Evolutionary conservation across 768 basidiomycete species (phyloP).

Genomic region (Mycena indigotica): DNA sequence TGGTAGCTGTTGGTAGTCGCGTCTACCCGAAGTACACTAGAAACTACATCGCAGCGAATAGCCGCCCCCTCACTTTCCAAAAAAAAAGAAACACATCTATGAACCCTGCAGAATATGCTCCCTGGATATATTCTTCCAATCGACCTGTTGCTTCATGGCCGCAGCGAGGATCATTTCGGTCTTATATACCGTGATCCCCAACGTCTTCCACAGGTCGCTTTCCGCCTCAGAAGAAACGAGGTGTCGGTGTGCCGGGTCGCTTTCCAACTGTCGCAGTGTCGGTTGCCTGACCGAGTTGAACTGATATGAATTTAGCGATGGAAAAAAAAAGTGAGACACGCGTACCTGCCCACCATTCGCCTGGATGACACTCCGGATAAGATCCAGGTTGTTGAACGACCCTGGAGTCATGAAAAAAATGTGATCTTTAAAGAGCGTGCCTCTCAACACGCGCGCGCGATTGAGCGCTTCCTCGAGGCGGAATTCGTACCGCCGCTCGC

Average conservation of each 20-base stretch:
- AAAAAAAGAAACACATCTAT: too few relatives aligned
- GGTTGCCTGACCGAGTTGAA: background rate
- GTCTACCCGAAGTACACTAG: too few relatives aligned
- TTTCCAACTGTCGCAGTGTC: constrained; percentile 25
- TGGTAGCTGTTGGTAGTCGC: too few relatives aligned
- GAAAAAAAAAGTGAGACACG: constrained; percentile 1
- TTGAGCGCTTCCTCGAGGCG: constrained; percentile 59
- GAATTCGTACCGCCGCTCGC: constrained; percentile 68
- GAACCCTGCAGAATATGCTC: constrained; percentile 26
- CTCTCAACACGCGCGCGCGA: constrained; percentile 53
- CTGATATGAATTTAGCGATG: background rate
- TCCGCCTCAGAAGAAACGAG: constrained; percentile 74
- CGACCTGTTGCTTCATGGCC: constrained; percentile 65
- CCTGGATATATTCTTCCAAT: constrained; percentile 54
- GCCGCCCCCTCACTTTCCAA: too few relatives aligned
- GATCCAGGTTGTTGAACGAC: constrained; percentile 40
- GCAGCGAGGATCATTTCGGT: constrained; percentile 68
- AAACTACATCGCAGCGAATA: background rate
- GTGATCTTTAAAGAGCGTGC: constrained; percentile 61
- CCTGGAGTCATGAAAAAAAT: constrained; percentile 76
- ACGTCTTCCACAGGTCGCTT: constrained; percentile 62
- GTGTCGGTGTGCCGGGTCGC: constrained; percentile 47
- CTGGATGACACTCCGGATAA: constrained; percentile 68
- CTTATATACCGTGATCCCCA: constrained; percentile 65
- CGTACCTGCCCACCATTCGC: constrained; percentile 74